Base-by-base conservation (phyloP, 768 basidiomycete species). In the Sarcodon sp. region DNA sequence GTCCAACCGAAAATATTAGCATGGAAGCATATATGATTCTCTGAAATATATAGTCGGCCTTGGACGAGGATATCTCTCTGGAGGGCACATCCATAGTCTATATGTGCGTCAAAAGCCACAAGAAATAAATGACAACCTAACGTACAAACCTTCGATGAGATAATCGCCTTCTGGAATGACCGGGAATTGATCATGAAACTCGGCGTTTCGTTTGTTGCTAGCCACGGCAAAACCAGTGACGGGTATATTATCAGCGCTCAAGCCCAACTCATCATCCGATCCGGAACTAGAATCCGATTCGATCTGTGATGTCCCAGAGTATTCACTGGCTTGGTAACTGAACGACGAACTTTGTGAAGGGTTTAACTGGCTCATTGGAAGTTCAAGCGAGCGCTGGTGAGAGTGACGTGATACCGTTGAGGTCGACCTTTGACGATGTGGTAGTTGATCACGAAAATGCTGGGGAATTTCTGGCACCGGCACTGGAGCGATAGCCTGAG, bases 1-100 rank as follows among this genome's bases (percentile, higher is more conserved):
- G 96, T 85, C 96, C 94, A 98, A 38, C 96, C 94, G 64, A 98
- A 94, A 39, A 98, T 97, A 60, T 98, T 98, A 38, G 96, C 94
- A 57, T 99, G 89, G 71, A 98, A 99, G 68, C 91, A 98, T n/a
- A 97, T 77, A 60, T 97, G 93, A 65, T 98, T 97, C 66, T 99
- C 94, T 6, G 96, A 98, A 18, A 98, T 88, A 65, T 97, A 97
- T 49, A 99, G 62, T 9, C 96, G 74, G 4, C 96, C 96, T 71
- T 98, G 96, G 38, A 98, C 85, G 32, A 97, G 71, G 55, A 98
- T 98, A 63, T 98, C 96, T 37, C 92, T 79, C 65, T 97, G 92
- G 10, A 98, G 65, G 0, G 96, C 96, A 59, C 96, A 99, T 6
- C 96, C 96, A 56, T 98, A 99, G 65, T 99, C 96, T 98, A 52